These are phyloP conservation scores for Fraxinus quadrangulata DNA, from an alignment of 257 asterid genomes.

Conservation along the genomic window DNA sequence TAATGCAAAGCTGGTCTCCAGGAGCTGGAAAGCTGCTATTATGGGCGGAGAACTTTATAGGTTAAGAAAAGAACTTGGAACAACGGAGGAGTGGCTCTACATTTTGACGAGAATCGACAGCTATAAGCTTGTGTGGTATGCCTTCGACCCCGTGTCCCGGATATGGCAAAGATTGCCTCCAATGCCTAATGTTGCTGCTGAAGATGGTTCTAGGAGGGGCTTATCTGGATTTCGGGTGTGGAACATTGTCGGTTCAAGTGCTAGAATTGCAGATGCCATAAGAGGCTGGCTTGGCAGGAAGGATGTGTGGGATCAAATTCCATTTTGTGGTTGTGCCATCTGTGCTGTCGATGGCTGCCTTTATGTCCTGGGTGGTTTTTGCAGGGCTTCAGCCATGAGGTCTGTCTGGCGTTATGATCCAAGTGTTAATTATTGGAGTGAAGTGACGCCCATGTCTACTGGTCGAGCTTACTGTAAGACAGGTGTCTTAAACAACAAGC, in stretches of 20 bases:
- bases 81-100: conserved; percentile 86
- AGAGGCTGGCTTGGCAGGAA: conserved; percentile 72
- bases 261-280: conserved; percentile 56
- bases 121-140: conserved; percentile 70
- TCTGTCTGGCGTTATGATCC: conserved; percentile 78
- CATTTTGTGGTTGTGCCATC: conserved; percentile 85
- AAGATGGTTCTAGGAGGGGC: conserved; percentile 49
- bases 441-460: conserved; percentile 63
- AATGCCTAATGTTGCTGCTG: conserved; percentile 56
- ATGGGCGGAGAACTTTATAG: conserved; percentile 59
- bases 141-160: conserved; percentile 64
- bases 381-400: conserved; percentile 60
- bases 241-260: conserved; percentile 58
- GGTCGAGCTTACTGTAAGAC: conserved; percentile 90
- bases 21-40: conserved; percentile 72
- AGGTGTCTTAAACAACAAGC: conserved; percentile 67
- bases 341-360: conserved; percentile 82
- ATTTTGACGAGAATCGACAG: conserved; percentile 60
- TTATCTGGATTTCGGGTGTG: conserved; percentile 54
- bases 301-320: conserved; percentile 62
- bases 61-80: conserved; percentile 65
- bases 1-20: conserved; percentile 63
- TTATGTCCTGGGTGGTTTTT: conserved; percentile 79
- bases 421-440: conserved; percentile 63
- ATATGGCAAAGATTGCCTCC: conserved; percentile 79